phyloP scores from a whole-genome alignment of 2,329 filamentous ascomycete species.

The Fusarium keratoplasticum region DNA sequence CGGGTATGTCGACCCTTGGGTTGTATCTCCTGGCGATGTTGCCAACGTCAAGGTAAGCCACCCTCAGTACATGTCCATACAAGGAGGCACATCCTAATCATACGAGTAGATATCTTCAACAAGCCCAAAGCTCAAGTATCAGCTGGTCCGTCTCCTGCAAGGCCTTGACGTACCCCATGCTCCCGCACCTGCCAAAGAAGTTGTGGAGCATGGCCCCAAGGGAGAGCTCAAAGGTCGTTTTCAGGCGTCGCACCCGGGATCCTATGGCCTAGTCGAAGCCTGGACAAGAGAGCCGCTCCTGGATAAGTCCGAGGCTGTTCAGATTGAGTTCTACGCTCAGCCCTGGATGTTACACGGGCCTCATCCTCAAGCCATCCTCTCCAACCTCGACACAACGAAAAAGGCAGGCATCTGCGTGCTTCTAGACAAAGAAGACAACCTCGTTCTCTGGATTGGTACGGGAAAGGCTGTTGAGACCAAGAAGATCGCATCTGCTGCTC shows the following conservation, averaged over 20 bases:
- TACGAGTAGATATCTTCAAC: neutral
- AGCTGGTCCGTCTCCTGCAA: slow-evolving; percentile 2
- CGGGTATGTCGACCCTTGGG: slow-evolving; percentile 17
- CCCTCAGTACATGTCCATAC: rapidly evolving
- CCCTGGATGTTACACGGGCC: neutral
- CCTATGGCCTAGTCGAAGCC: neutral
- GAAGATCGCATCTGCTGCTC: neutral
- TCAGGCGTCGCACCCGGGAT: neutral
- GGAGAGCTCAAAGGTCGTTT: neutral
- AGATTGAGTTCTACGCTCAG: neutral
- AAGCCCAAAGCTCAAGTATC: slow-evolving; percentile 5
- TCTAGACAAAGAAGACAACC: neutral
- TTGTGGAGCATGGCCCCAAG: slow-evolving; percentile 12
- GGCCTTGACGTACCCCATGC: slow-evolving; percentile 9
- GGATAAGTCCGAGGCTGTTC: neutral
- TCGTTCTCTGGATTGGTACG: neutral
- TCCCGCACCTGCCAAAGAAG: slow-evolving; percentile 11
- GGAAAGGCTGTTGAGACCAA: neutral
- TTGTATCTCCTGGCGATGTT: neutral
- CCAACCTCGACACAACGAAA: neutral
- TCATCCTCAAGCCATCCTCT: neutral
- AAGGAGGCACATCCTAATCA: neutral
- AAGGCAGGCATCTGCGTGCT: neutral
- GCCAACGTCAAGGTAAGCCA: neutral
- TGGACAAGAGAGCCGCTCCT: neutral